These are phyloP conservation scores for Draba incana DNA, from an alignment of 345 rosid genomes.

Conservation along the genomic window DNA sequence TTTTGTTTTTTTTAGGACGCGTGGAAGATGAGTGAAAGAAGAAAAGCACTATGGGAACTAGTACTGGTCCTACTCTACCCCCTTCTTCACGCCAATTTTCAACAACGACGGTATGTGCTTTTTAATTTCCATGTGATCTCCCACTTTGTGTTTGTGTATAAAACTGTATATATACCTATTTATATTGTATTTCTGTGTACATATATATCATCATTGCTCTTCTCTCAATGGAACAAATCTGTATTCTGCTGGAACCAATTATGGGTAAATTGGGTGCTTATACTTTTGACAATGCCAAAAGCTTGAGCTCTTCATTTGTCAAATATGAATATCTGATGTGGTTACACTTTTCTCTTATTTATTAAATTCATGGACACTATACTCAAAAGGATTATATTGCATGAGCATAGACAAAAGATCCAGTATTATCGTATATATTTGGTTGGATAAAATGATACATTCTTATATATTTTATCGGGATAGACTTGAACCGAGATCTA, in stretches of 20 bases:
- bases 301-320: constrained; percentile 33
- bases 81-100: constrained; percentile 41
- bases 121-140: constrained; percentile 34
- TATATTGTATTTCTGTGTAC: constrained; percentile 16
- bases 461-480: too few relatives aligned
- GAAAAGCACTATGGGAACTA: constrained; percentile 36
- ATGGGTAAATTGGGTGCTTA: constrained; percentile 37
- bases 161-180: constrained; percentile 32
- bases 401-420: constrained; percentile 5
- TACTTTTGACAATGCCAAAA: constrained; percentile 28
- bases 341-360: constrained; percentile 3
- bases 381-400: neutral
- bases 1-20: constrained; percentile 33
- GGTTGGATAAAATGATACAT: neutral
- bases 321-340: constrained; percentile 4
- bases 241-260: constrained; percentile 39
- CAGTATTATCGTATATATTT: neutral
- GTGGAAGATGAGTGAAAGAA: constrained; percentile 32
- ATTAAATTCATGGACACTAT: neutral
- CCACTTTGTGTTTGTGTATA: constrained; percentile 36
- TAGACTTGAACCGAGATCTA: too few relatives aligned
- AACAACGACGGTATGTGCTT: constrained; percentile 37
- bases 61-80: constrained; percentile 39
- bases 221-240: constrained; percentile 32
- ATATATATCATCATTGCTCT: constrained; percentile 36